Evolutionary conservation across 2,329 filamentous ascomycete species (phyloP).

Genomic region (Ambrosiella cleistominuta): DNA sequence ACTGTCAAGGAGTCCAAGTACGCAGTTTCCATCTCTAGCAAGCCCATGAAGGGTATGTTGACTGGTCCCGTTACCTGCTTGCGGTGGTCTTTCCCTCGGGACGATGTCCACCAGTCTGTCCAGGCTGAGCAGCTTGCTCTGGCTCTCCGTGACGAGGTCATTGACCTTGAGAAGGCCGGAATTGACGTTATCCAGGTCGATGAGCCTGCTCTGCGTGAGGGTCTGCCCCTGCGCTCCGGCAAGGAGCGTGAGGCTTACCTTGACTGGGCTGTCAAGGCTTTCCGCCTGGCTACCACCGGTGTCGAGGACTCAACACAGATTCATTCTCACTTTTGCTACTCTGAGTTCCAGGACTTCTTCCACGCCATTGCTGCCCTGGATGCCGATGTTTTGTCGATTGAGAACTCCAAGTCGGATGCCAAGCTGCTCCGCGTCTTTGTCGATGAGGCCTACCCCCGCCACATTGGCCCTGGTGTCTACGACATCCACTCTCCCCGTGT

Average conservation of each 20-base stretch:
- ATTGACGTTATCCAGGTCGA: conserved; percentile 98
- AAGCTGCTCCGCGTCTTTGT: conserved; percentile 99
- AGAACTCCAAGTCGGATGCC: conserved; percentile 99
- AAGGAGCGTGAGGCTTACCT: conserved; percentile 95
- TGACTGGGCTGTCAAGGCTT: conserved; percentile 91
- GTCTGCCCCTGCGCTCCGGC: conserved; percentile 87
- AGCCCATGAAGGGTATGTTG: conserved; percentile 99
- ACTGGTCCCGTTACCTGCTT: conserved; percentile 98
- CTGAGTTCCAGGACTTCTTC: conserved; percentile 99
- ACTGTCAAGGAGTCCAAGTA: conserved; percentile 99
- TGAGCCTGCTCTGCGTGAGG: conserved; percentile 96
- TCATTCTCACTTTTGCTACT: conserved; percentile 99
- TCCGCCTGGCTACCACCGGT: conserved; percentile 87
- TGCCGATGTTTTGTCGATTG: conserved; percentile 94
- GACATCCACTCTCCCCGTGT: conserved; percentile 99
- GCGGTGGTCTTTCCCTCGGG: conserved; percentile 99
- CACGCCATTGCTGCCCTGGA: conserved; percentile 96
- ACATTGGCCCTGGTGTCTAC: conserved; percentile 98
- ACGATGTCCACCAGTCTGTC: conserved; percentile 96
- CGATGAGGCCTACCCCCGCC: conserved; percentile 88
- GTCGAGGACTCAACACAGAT: conserved; percentile 95
- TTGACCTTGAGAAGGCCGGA: conserved; percentile 93
- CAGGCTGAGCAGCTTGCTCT: conserved; percentile 98
- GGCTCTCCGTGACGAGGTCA: conserved; percentile 92
- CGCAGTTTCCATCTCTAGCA: conserved; percentile 85